phyloP scores from a whole-genome alignment of 495 filamentous ascomycete genomes.

The Penicilliopsis zonata region DNA sequence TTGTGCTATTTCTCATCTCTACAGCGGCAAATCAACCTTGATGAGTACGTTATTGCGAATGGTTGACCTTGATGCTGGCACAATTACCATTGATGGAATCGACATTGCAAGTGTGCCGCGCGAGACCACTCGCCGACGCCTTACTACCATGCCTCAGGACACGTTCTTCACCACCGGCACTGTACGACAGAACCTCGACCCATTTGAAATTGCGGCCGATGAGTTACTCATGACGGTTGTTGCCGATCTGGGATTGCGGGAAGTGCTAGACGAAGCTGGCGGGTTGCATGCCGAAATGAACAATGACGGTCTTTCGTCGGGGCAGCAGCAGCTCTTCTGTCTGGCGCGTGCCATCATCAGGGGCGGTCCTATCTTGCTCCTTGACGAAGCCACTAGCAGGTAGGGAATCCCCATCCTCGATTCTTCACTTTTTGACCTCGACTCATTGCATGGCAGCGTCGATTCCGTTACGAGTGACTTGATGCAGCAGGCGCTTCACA shows the following conservation, averaged over 20 bases:
- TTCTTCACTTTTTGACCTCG: neutral
- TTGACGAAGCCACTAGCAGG: conserved; percentile 24
- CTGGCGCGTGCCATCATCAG: conserved; percentile 39
- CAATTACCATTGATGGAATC: conserved; percentile 35
- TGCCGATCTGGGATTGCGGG: conserved; percentile 24
- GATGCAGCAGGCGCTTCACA: neutral
- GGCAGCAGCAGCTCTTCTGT: conserved; percentile 43
- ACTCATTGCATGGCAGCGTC: conserved; percentile 9
- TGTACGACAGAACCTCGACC: conserved; percentile 31
- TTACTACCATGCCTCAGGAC: conserved; percentile 45
- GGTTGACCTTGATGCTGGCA: conserved; percentile 30
- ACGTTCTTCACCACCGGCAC: conserved; percentile 35
- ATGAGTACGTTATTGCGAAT: conserved; percentile 43
- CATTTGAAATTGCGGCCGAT: conserved; percentile 13
- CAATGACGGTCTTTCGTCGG: conserved; percentile 29
- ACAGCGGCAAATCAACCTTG: conserved; percentile 37
- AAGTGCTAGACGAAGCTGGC: conserved; percentile 22
- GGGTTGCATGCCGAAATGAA: conserved; percentile 31
- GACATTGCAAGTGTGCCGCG: conserved; percentile 35
- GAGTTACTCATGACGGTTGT: conserved; percentile 24
- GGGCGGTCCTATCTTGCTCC: conserved; percentile 14
- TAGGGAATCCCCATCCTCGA: conserved; percentile 5
- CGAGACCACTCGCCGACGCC: conserved; percentile 31
- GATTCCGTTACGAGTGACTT: neutral
- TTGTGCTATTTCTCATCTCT: too few relatives aligned